Evolutionary conservation across 345 rosid genomes (phyloP).

Genomic region (Dovyalis caffra): DNA sequence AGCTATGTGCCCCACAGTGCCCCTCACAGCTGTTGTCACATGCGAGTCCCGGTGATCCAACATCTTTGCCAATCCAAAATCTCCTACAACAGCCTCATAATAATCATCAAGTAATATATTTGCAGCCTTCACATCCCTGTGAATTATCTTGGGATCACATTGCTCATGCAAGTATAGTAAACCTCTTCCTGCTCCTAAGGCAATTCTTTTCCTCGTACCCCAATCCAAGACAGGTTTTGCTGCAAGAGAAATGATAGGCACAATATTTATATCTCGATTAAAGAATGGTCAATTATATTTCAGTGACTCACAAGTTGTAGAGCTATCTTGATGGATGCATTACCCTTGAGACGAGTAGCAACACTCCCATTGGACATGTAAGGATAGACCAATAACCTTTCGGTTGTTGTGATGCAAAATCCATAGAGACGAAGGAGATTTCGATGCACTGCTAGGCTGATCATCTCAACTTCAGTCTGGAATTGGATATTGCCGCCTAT

Average conservation of each 20-base stretch:
- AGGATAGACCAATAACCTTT: constrained; percentile 84
- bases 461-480: constrained; percentile 93
- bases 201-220: constrained; percentile 86
- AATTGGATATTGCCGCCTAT: constrained; percentile 77
- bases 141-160: constrained; percentile 96
- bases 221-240: constrained; percentile 84
- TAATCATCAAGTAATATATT: constrained; percentile 85
- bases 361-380: constrained; percentile 98
- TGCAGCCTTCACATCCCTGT: constrained; percentile 95
- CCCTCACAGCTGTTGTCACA: constrained; percentile 93
- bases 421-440: constrained; percentile 80
- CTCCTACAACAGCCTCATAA: constrained; percentile 89
- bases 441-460: constrained; percentile 89
- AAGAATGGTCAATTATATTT: background rate
- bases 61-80: constrained; percentile 90
- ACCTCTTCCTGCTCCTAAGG: constrained; percentile 92
- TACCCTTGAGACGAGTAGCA: constrained; percentile 88
- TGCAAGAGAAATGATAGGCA: constrained; percentile 17
- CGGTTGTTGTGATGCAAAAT: constrained; percentile 73
- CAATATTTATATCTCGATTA: background rate
- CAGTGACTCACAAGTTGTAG: background rate
- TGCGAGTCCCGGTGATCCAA: constrained; percentile 86
- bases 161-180: constrained; percentile 91
- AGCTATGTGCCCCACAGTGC: constrained; percentile 94
- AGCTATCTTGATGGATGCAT: constrained; percentile 1